These are phyloP conservation scores for Lichtheimia corymbifera DNA, from an alignment of 371 early-diverging fungal species.

Conservation along the genomic window DNA sequence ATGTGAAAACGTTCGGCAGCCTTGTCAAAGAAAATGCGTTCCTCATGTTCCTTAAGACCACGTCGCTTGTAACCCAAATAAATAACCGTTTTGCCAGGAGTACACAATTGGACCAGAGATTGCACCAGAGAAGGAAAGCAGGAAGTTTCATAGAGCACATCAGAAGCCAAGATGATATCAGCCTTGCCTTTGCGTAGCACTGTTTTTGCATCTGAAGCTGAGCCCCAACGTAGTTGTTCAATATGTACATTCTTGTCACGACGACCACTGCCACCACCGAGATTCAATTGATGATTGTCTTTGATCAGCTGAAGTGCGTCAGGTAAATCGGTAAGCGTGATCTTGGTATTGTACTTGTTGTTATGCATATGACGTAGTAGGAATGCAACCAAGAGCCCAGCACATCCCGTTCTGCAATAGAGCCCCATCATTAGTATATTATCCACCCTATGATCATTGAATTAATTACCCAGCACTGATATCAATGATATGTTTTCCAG, in stretches of 20 bases:
- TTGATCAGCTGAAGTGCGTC: conserved; percentile 40
- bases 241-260: conserved; percentile 21
- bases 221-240: conserved; percentile 34
- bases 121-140: conserved; percentile 38
- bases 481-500: conserved; percentile 42
- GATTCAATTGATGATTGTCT: conserved; percentile 31
- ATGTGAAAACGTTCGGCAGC: conserved; percentile 23
- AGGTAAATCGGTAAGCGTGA: conserved; percentile 42
- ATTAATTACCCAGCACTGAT: conserved; percentile 45
- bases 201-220: conserved; percentile 10
- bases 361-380: conserved; percentile 18
- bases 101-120: conserved; percentile 44
- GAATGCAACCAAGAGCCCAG: conserved; percentile 39
- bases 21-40: conserved; percentile 44
- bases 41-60: conserved; percentile 37
- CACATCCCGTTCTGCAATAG: conserved; percentile 31
- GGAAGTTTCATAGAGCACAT: conserved; percentile 54
- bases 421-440: not conserved
- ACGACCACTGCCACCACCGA: conserved; percentile 9
- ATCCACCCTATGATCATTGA: not conserved
- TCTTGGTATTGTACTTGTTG: not conserved
- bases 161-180: conserved; percentile 57
- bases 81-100: conserved; percentile 35
- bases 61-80: conserved; percentile 61
- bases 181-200: conserved; percentile 17